phyloP scores from a whole-genome alignment of 805 yeast species.

The Maudiozyma turicensis region DNA sequence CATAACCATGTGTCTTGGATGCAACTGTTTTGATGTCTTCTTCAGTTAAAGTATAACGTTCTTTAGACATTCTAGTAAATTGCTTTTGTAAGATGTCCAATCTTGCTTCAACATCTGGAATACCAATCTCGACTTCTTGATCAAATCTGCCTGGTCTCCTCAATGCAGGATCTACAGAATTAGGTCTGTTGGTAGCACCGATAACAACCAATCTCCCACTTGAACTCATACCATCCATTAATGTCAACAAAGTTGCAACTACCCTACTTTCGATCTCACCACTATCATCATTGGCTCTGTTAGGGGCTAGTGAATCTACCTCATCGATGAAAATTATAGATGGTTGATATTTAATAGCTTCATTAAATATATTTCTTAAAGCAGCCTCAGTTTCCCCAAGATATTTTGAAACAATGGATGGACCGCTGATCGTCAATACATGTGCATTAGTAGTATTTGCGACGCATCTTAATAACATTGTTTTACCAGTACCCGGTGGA shows the following conservation, averaged over 20 bases:
- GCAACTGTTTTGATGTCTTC: constrained; percentile 59
- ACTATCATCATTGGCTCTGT: constrained; percentile 70
- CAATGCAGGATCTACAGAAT: constrained; percentile 57
- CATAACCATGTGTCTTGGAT: constrained; percentile 86
- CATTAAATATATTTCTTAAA: constrained; percentile 70
- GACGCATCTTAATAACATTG: constrained; percentile 74
- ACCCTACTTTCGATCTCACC: constrained; percentile 88
- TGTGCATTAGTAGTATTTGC: constrained; percentile 77
- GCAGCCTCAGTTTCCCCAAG: constrained; percentile 89
- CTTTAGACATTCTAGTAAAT: constrained; percentile 35
- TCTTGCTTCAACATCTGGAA: constrained; percentile 81
- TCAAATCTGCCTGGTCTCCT: constrained; percentile 86
- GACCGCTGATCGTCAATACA: constrained; percentile 77
- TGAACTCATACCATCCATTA: constrained; percentile 70
- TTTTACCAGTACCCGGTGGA: constrained; percentile 96
- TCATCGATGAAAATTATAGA: constrained; percentile 85
- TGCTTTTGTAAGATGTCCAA: constrained; percentile 59
- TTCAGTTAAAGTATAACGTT: constrained; percentile 41
- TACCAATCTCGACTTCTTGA: constrained; percentile 81
- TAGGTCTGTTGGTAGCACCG: constrained; percentile 69
- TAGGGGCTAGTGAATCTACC: constrained; percentile 85
- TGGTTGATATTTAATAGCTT: constrained; percentile 82
- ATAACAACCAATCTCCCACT: constrained; percentile 55
- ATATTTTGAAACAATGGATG: constrained; percentile 85
- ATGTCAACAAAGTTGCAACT: constrained; percentile 75